Evolutionary conservation across 1,284 basidiomycete species (phyloP).

Genomic region (Apiotrichum brassicae): DNA sequence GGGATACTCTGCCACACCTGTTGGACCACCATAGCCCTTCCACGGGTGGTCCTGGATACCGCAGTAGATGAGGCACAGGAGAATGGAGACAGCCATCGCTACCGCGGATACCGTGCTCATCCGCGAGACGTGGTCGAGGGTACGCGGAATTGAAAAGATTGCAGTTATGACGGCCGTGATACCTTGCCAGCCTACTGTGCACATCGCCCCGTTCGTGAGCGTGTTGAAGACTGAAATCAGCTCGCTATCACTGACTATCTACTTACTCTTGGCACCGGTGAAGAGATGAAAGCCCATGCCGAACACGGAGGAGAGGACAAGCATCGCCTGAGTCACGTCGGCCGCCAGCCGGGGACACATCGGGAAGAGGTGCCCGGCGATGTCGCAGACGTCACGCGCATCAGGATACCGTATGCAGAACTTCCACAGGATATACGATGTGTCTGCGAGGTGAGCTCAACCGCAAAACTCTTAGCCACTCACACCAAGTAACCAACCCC

Average conservation of each 20-base stretch:
- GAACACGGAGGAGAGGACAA: constrained; percentile 37
- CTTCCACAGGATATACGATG: constrained; percentile 35
- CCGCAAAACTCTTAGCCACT: constrained; percentile 18
- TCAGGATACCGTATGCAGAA: constrained; percentile 59
- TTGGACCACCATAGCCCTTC: constrained; percentile 20
- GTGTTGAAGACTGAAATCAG: constrained; percentile 51
- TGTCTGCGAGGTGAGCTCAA: no score
- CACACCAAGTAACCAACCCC: constrained; percentile 46
- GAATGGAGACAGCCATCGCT: constrained; percentile 54
- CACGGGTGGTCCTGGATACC: constrained; percentile 49
- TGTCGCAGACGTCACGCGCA: constrained; percentile 58
- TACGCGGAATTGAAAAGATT: constrained; percentile 53
- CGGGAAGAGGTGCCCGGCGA: constrained; percentile 52
- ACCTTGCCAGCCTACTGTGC: constrained; percentile 55
- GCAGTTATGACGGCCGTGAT: constrained; percentile 40
- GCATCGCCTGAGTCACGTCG: constrained; percentile 31
- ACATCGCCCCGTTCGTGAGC: constrained; percentile 52
- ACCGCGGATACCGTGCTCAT: constrained; percentile 47
- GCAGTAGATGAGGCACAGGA: constrained; percentile 53
- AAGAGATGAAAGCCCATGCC: constrained; percentile 45
- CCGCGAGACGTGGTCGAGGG: constrained; percentile 51
- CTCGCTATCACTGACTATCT: no score
- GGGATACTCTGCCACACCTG: constrained; percentile 24
- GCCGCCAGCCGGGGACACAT: constrained; percentile 24
- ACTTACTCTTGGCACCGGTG: constrained; percentile 34